Base-by-base conservation (phyloP, 2,329 filamentous ascomycete genomes). In the Botrytis paeoniae region DNA sequence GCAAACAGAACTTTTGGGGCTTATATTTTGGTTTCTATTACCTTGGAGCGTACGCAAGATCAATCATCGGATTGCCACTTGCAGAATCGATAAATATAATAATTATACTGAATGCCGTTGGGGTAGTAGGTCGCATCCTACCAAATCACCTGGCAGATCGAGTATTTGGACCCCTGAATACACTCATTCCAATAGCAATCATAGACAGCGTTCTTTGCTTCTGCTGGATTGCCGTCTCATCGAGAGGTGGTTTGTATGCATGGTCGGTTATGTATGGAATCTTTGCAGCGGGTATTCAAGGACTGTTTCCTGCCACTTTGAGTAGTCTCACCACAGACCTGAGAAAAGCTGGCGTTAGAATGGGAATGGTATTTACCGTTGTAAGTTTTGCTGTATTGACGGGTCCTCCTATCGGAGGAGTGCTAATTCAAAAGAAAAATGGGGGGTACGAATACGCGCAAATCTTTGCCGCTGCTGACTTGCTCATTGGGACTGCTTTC, bases 371-470 rank as follows among this genome's bases (percentile, higher is more conserved):
- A 8, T 85, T 89, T 68, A 78, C 83, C 35, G 83, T 88, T 71
- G 83, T 88, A 29, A 84, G 83, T n/a, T 83, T 89, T 69, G 85
- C 86, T 0, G 84, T 83, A 4, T 78, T 89, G 69, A 87, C 85
- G 4, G 87, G 88, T 0, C 84, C 87, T 7, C 86, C 87, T 0
- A 86, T 89, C 73, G 86, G 84, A 3, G 87, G 87, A 4, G 85
- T 84, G 4, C 78, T 89, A 75, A 83, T 89, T 35, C 79, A 85
- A 74, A 80, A 77, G 18, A 82, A 83, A 37, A 75, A 81, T 18
- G 86, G 86, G 0, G 76, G 80, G 12, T 89, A 86, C 78, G 73
- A 86, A 51, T 85, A 85, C 76, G 85, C 86, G 25, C 86, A 88
- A 80, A 82, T 86, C 73, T 88, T 86, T 78, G 83, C 85, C 60